A percentile compares a stretch with the other conserved stretches of the same genome.
Evolutionary conservation across 352 stramenopile genomes (phyloP).

Genomic region (Globisporangium uncinulatum): DNA sequence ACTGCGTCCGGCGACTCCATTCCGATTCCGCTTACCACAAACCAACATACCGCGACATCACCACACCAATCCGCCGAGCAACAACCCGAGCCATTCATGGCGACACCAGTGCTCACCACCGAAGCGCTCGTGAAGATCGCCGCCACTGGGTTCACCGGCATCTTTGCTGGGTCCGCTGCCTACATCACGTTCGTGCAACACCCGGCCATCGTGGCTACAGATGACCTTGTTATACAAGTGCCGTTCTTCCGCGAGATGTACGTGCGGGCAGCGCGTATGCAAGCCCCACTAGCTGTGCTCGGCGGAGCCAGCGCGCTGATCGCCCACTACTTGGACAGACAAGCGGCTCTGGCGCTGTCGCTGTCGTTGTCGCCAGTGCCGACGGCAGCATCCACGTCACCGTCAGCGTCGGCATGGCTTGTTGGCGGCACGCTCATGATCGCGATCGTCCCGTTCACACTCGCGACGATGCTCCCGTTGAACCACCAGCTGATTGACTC

Average conservation of each 20-base stretch:
- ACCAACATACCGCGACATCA: too few species aligned
- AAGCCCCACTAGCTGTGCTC: conserved; percentile 14
- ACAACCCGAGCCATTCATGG: too few species aligned
- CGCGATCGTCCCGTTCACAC: conserved; percentile 58
- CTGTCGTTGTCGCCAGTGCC: too few species aligned
- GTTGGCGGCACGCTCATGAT: conserved; percentile 42
- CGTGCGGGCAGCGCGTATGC: conserved; percentile 11
- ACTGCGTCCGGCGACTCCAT: too few species aligned
- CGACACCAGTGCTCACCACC: too few species aligned
- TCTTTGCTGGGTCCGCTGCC: conserved; percentile 24
- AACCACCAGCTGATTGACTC: conserved; percentile 61
- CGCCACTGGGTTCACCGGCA: conserved; percentile 9
- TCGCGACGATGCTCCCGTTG: conserved; percentile 56
- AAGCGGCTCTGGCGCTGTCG: background rate
- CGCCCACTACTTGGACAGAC: conserved; percentile 12
- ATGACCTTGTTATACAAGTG: conserved; percentile 9
- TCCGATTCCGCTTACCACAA: too few species aligned
- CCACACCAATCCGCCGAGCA: too few species aligned
- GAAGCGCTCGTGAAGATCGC: conserved; percentile 7
- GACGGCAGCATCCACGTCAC: too few species aligned
- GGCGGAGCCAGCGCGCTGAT: conserved; percentile 19
- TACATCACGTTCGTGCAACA: conserved; percentile 34
- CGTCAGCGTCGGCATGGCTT: conserved; percentile 6
- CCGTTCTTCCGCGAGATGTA: conserved; percentile 31
- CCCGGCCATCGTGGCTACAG: conserved; percentile 14